Evolutionary conservation across 2,329 filamentous ascomycete species (phyloP), one percentile per base, ranked within the genome.

Genomic region (Arachnomyces sp.): DNA sequence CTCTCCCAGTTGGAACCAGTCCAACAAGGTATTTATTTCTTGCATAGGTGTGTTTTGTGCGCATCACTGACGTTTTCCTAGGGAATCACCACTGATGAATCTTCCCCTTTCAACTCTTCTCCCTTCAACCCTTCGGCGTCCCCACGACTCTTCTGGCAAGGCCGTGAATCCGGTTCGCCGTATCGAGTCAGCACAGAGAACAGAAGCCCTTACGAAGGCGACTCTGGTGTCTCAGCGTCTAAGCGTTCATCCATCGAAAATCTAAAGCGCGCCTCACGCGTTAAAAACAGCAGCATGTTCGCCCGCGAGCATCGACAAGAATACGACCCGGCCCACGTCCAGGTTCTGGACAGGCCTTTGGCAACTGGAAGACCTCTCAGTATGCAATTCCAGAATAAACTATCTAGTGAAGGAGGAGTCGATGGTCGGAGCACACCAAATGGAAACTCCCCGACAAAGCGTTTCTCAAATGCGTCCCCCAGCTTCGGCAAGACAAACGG

Each of bases 211-310:
- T 65, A 65, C 44, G 72, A 78, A 49, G 72, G 76, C 43, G 72
- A 77, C 37, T 71, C 74, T 32, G 79, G 83, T 8, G 77, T 81
- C 6, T 82, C 82, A 34, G 80, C 85, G 15, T 81, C 79, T 43
- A 84, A 86, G 56, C 82, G 90, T 58, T 85, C 86, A 34, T 96
- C 90, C 13, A 89, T 98, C 51, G 92, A 98, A 73, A 89, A 89
- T 57, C 74, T 98, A 44, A 93, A 95, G 68, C 86, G 82, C 60
- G 89, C 88, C 25, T 94, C 90, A 40, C 84, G 92, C 45, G 92
- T 98, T 55, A 94, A 90, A 74, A 96, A 94, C 70, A 95, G 90
- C 74, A 94, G 82, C 67, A 95, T 96, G 73, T 86, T 94, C 60
- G 88, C 87, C 31, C 82, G 89, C 40, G 89, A 95, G 66, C 83